Percentiles rank a stretch among this genome's conserved stretches.
These are phyloP conservation scores for Magnusiomyces ingens DNA, from an alignment of 1,139 yeast species.

Conservation along the genomic window DNA sequence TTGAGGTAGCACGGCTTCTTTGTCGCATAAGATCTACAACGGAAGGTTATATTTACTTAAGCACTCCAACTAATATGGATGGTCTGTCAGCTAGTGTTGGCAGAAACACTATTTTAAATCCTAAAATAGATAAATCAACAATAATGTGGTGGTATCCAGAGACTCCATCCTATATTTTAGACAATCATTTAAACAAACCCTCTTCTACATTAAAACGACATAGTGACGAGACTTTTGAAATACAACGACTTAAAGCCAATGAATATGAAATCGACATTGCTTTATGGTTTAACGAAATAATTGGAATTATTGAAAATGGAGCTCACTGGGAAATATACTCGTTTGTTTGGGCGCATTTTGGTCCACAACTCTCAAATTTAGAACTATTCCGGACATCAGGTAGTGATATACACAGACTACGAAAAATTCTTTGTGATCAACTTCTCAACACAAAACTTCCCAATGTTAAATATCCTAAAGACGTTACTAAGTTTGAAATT, in stretches of 20 bases:
- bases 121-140: background rate
- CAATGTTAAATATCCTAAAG: constrained; percentile 37
- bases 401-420: constrained; percentile 42
- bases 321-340: constrained; percentile 68
- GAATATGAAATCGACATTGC: constrained; percentile 40
- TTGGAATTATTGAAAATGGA: constrained; percentile 47
- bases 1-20: constrained; percentile 48
- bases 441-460: constrained; percentile 43
- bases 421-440: constrained; percentile 54
- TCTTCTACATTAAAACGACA: constrained; percentile 26
- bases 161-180: constrained; percentile 42
- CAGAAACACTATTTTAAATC: constrained; percentile 34
- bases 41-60: constrained; percentile 43
- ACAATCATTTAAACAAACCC: constrained; percentile 30
- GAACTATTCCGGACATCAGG: constrained; percentile 45
- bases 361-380: constrained; percentile 64
- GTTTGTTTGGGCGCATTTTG: constrained; percentile 59
- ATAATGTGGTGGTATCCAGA: constrained; percentile 60
- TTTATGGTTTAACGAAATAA: constrained; percentile 48
- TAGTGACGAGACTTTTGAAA: constrained; percentile 4
- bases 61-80: constrained; percentile 56
- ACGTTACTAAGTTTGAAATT: constrained; percentile 51
- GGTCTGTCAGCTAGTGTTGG: constrained; percentile 57
- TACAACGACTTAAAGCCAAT: constrained; percentile 10
- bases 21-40: constrained; percentile 50